These are phyloP conservation scores for Myxozyma nipponensis DNA, from an alignment of 805 yeast species.

Conservation along the genomic window DNA sequence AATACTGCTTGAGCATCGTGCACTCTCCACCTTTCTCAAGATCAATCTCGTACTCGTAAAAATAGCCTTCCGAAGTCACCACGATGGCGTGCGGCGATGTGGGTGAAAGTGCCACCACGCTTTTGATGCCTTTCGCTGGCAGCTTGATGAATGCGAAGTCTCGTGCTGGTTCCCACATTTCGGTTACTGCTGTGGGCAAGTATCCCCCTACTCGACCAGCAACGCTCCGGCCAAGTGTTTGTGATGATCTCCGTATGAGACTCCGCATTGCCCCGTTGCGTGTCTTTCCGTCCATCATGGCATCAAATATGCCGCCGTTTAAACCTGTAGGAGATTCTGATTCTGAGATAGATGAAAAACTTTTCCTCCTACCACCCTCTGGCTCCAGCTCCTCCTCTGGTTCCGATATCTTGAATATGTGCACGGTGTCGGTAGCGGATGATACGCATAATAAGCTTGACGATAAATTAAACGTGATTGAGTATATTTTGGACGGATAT, in stretches of 20 bases:
- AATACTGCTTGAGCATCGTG: constrained; percentile 50
- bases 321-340: constrained; percentile 26
- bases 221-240: constrained; percentile 37
- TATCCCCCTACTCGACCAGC: constrained; percentile 89
- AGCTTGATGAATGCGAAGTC: constrained; percentile 88
- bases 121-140: constrained; percentile 41
- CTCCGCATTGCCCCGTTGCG: constrained; percentile 27
- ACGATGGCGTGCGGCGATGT: constrained; percentile 51
- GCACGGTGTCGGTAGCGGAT: constrained; percentile 88
- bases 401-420: constrained; percentile 72
- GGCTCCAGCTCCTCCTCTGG: constrained; percentile 16
- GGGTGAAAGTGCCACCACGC: constrained; percentile 41
- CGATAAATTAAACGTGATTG: constrained; percentile 69
- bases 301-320: constrained; percentile 27
- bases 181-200: constrained; percentile 72
- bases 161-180: constrained; percentile 77
- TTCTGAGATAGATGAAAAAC: constrained; percentile 18
- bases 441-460: constrained; percentile 74
- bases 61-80: constrained; percentile 75
- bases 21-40: constrained; percentile 94
- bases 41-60: constrained; percentile 75
- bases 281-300: constrained; percentile 28
- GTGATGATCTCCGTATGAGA: constrained; percentile 29
- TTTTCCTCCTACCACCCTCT: constrained; percentile 21
- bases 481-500: constrained; percentile 74